A percentile compares a stretch with the other conserved stretches of the same genome.
These are phyloP conservation scores for Aethionema arabicum DNA, from an alignment of 345 rosid species.

Conservation along the genomic window DNA sequence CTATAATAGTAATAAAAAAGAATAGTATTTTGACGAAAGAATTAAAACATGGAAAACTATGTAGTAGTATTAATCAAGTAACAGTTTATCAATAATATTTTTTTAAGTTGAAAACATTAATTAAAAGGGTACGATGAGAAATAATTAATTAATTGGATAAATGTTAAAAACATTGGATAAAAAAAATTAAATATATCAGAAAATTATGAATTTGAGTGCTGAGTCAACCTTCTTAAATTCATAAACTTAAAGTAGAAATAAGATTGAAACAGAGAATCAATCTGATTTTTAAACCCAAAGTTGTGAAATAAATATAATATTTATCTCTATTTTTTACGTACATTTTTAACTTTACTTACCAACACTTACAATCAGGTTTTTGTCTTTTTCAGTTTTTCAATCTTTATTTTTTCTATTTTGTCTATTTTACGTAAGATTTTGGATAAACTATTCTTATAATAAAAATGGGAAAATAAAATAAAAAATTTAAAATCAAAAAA, in stretches of 20 bases:
- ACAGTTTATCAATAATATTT: too few species aligned
- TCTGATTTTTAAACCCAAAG: conserved; percentile 19
- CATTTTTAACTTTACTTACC: conserved; percentile 32
- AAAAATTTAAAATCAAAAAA: not conserved
- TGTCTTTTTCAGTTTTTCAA: not conserved
- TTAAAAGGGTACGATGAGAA: too few species aligned
- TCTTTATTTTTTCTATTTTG: not conserved
- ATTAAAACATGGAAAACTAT: too few species aligned
- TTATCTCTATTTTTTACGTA: conserved; percentile 7
- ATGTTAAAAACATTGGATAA: too few species aligned
- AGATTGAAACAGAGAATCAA: conserved; percentile 11
- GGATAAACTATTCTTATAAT: not conserved
- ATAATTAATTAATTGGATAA: too few species aligned
- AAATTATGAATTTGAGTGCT: too few species aligned
- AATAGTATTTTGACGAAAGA: too few species aligned
- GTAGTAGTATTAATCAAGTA: too few species aligned
- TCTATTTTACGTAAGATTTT: conserved; percentile 20
- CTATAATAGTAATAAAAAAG: too few species aligned
- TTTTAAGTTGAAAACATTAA: too few species aligned
- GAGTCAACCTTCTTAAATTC: not conserved
- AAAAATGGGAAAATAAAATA: conserved; percentile 9
- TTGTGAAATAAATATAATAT: conserved; percentile 23
- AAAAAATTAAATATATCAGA: too few species aligned
- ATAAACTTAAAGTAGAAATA: conserved; percentile 24
- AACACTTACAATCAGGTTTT: conserved; percentile 6